Conservation (phyloP, 2,329 filamentous ascomycete species). For the Cercospora sp. region DNA sequence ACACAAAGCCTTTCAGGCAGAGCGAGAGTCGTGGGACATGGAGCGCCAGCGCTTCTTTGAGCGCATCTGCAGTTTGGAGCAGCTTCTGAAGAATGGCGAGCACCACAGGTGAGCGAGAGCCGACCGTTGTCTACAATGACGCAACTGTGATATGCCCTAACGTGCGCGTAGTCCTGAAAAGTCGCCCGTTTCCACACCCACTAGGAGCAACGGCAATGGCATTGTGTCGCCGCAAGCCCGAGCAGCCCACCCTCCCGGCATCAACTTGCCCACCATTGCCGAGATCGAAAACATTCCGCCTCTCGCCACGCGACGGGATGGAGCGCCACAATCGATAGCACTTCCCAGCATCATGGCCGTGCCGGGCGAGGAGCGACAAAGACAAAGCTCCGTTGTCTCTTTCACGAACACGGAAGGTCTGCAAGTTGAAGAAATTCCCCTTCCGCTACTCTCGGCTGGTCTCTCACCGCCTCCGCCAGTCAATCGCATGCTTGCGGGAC, state of each 20-base stretch:
- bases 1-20: slow-evolving; percentile 40
- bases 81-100: slow-evolving; percentile 37
- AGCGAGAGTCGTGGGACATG: slow-evolving; percentile 39
- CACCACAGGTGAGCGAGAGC: slow-evolving; percentile 37
- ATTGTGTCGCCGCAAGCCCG: slow-evolving; percentile 25
- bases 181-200: slow-evolving; percentile 38
- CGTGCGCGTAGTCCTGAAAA: slow-evolving; percentile 37
- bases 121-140: slow-evolving; percentile 12
- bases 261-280: slow-evolving; percentile 37
- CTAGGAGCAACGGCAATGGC: slow-evolving; percentile 19
- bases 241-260: slow-evolving; percentile 8
- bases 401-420: slow-evolving; percentile 32
- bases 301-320: slow-evolving; percentile 30
- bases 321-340: slow-evolving; percentile 32
- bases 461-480: slow-evolving; percentile 38
- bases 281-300: slow-evolving; percentile 38
- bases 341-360: slow-evolving; percentile 25
- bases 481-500: slow-evolving; percentile 37
- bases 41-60: slow-evolving; percentile 38
- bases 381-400: slow-evolving; percentile 27
- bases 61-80: slow-evolving; percentile 40
- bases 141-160: not conserved
- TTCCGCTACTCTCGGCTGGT: slow-evolving; percentile 26
- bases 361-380: slow-evolving; percentile 22
- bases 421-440: slow-evolving; percentile 38